Evolutionary conservation across 306 rosid genomes (phyloP).

Genomic region (Ceratonia siliqua): DNA sequence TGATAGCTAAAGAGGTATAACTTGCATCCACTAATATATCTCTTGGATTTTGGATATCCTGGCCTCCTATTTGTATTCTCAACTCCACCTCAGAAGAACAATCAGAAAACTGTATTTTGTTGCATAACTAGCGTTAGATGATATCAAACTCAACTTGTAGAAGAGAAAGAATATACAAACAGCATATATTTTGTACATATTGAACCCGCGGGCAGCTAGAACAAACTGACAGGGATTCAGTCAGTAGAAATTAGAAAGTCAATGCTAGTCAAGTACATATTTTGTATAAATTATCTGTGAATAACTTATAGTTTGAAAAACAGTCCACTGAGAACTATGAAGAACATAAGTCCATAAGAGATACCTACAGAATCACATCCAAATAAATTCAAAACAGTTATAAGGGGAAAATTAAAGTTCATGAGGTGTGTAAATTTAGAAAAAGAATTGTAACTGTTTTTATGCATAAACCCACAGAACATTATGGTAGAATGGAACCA

Average conservation of each 20-base stretch:
- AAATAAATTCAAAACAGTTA: not conserved
- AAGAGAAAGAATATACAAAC: not conserved
- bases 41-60: conserved; percentile 47
- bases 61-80: conserved; percentile 54
- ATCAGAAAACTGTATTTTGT: conserved; percentile 76
- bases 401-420: not conserved
- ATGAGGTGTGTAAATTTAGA: not conserved
- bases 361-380: not conserved
- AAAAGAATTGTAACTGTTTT: not conserved
- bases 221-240: not conserved
- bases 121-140: conserved; percentile 25
- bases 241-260: not conserved
- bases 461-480: not conserved
- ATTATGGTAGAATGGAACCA: not conserved
- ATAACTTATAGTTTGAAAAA: not conserved
- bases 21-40: conserved; percentile 69
- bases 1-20: conserved; percentile 59
- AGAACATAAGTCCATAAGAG: not conserved
- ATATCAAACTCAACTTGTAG: not conserved
- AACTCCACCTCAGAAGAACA: conserved; percentile 81
- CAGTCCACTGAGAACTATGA: not conserved
- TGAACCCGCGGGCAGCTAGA: not conserved
- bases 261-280: not conserved
- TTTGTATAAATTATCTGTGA: not conserved
- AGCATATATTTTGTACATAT: not conserved